phyloP scores from a whole-genome alignment of 129 eudicot species.

The Arctium lappa region DNA sequence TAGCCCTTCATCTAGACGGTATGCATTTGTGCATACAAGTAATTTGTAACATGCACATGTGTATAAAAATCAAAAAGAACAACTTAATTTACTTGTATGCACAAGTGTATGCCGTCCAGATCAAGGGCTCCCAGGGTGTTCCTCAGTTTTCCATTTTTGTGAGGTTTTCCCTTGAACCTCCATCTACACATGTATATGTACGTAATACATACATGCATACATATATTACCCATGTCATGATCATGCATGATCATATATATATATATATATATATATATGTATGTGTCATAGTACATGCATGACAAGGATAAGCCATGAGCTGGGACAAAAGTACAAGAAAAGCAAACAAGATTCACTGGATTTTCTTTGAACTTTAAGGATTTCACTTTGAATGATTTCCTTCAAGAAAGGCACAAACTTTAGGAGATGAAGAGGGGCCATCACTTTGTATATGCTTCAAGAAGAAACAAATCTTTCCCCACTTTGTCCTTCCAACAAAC shows the following conservation, averaged over 20 bases:
- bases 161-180: too few species aligned
- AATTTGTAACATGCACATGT: too few species aligned
- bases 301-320: conserved; percentile 15
- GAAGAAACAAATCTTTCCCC: conserved; percentile 29
- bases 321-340: conserved; percentile 26
- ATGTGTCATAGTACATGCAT: conserved; percentile 12
- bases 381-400: conserved; percentile 25
- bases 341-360: conserved; percentile 27
- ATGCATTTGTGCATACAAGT: too few species aligned
- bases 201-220: background rate
- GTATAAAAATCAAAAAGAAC: too few species aligned
- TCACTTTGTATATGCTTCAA: conserved; percentile 17
- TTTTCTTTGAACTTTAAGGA: conserved; percentile 12
- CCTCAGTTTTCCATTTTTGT: too few species aligned
- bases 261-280: background rate
- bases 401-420: conserved; percentile 21
- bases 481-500: conserved; percentile 23
- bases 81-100: too few species aligned
- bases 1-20: too few species aligned
- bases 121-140: too few species aligned
- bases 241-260: background rate
- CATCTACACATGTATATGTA: background rate
- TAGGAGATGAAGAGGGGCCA: conserved; percentile 11
- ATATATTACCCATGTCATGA: background rate
- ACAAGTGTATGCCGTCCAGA: too few species aligned